Evolutionary conservation across 1,284 basidiomycete genomes (phyloP).

Genomic region (Sphagnurus paluster): DNA sequence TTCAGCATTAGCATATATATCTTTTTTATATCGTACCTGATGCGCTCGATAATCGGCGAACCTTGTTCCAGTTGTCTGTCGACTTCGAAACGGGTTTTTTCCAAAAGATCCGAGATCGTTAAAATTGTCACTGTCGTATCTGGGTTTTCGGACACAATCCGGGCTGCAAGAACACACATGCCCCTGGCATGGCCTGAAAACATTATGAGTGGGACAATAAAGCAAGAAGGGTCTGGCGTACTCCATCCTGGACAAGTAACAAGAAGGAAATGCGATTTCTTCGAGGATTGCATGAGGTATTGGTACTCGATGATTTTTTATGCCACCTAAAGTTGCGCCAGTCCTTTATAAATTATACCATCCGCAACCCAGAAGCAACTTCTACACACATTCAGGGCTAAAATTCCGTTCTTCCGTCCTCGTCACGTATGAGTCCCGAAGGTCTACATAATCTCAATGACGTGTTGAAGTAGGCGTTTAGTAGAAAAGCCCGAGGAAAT

Average conservation of each 20-base stretch:
- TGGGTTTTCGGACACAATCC: slow-evolving; percentile 11
- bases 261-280: slow-evolving; percentile 3
- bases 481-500: too few relatives aligned
- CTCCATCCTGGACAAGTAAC: slow-evolving; percentile 12
- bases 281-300: neutral
- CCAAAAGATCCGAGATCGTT: slow-evolving; percentile 9
- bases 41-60: slow-evolving; percentile 6
- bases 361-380: too few relatives aligned
- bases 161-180: slow-evolving; percentile 17
- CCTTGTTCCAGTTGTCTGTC: slow-evolving; percentile 11
- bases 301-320: too few relatives aligned
- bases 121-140: slow-evolving; percentile 16
- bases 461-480: too few relatives aligned
- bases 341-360: too few relatives aligned
- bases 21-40: too few relatives aligned
- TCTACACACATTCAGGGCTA: too few relatives aligned
- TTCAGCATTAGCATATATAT: too few relatives aligned
- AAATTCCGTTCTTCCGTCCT: too few relatives aligned
- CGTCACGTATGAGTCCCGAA: too few relatives aligned
- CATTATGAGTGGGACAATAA: neutral
- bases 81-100: slow-evolving; percentile 16
- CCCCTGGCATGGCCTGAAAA: slow-evolving; percentile 20
- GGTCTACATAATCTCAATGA: too few relatives aligned
- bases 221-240: neutral
- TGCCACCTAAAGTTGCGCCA: too few relatives aligned